phyloP scores from a whole-genome alignment of 2,329 filamentous ascomycete species.

The Talaromyces sp. region DNA sequence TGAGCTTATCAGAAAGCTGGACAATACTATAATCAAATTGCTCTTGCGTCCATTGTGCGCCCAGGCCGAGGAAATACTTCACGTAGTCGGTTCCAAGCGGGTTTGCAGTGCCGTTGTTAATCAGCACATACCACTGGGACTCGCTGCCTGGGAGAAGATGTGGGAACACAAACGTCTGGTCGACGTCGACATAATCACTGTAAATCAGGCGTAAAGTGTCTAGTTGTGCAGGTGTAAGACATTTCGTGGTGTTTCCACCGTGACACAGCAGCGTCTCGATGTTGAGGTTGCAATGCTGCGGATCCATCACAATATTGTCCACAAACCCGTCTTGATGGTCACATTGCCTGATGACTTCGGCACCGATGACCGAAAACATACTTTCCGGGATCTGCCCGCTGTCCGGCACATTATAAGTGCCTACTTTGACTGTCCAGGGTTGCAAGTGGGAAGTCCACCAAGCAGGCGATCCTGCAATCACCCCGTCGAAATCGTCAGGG shows the following conservation, averaged over 20 bases:
- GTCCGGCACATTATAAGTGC: slow-evolving; percentile 43
- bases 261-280: slow-evolving; percentile 21
- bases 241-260: slow-evolving; percentile 26
- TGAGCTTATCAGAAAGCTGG: slow-evolving; percentile 16
- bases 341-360: slow-evolving; percentile 46
- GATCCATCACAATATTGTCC: slow-evolving; percentile 47
- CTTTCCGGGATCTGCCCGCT: slow-evolving; percentile 36
- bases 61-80: background rate
- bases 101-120: background rate
- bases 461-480: slow-evolving; percentile 31
- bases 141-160: slow-evolving; percentile 12
- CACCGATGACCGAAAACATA: slow-evolving; percentile 41
- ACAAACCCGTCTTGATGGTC: slow-evolving; percentile 45
- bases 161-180: slow-evolving; percentile 2
- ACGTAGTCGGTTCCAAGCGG: slow-evolving; percentile 1
- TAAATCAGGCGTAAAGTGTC: slow-evolving; percentile 38
- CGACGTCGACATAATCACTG: slow-evolving; percentile 19
- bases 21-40: slow-evolving; percentile 32
- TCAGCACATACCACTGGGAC: slow-evolving; percentile 27
- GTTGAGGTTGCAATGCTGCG: slow-evolving; percentile 39
- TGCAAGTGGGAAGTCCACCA: slow-evolving; percentile 48
- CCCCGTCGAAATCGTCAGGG: slow-evolving; percentile 2
- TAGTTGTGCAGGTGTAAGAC: slow-evolving; percentile 41
- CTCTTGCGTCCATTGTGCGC: background rate
- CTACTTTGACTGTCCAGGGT: slow-evolving; percentile 40